Conservation (phyloP, 1,284 basidiomycete genomes). For the Cutaneotrichosporon dermatis region DNA sequence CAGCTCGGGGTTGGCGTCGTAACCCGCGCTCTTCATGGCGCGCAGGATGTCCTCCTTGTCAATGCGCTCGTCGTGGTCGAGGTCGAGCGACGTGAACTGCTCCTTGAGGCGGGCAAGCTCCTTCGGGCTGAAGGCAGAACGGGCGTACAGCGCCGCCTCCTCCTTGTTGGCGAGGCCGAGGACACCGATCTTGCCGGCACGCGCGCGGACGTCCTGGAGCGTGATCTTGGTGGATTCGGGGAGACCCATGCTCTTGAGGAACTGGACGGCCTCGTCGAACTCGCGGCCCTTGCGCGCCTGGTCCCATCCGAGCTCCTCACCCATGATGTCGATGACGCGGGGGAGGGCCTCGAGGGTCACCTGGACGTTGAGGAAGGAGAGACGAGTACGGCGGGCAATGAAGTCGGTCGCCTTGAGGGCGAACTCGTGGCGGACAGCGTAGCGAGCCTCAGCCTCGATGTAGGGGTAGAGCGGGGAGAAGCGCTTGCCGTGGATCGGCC, state of each 20-base stretch:
- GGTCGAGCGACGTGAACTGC: constrained; percentile 56
- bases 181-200: constrained; percentile 30
- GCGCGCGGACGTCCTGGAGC: constrained; percentile 39
- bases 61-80: constrained; percentile 48
- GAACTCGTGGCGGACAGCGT: constrained; percentile 86
- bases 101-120: constrained; percentile 61
- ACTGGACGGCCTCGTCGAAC: constrained; percentile 60
- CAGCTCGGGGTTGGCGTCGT: constrained; percentile 51
- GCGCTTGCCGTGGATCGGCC: constrained; percentile 82
- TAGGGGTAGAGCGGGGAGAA: constrained; percentile 74
- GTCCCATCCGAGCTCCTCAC: constrained; percentile 76
- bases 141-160: constrained; percentile 52
- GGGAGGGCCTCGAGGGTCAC: constrained; percentile 81
- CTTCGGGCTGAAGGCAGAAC: constrained; percentile 63
- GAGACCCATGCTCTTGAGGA: constrained; percentile 73
- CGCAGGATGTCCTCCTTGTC: constrained; percentile 43
- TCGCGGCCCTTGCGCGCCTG: constrained; percentile 57
- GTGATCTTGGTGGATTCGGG: constrained; percentile 51
- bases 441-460: constrained; percentile 90
- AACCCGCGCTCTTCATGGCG: constrained; percentile 45
- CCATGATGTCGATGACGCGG: constrained; percentile 86
- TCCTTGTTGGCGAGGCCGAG: constrained; percentile 35
- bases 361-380: constrained; percentile 89
- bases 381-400: constrained; percentile 81
- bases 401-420: constrained; percentile 87